Evolutionary conservation across 169 alveolate genomes (phyloP).

Genomic region (Plasmodium gonderi): DNA sequence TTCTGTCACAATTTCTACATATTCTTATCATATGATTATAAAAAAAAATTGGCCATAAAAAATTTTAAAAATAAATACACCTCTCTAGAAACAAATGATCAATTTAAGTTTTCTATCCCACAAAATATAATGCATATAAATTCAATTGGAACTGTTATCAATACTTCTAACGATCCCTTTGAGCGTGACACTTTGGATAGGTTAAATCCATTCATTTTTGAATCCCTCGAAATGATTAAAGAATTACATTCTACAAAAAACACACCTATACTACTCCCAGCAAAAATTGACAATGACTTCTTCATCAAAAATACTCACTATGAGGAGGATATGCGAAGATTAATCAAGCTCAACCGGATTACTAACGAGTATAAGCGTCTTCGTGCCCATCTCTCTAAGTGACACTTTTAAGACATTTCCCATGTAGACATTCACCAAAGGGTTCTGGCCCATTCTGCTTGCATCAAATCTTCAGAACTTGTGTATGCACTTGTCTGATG

Average conservation of each 20-base stretch:
- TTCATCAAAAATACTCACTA: constrained; percentile 36
- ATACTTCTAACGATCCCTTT: neutral
- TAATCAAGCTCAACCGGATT: neutral
- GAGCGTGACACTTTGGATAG: constrained; percentile 40
- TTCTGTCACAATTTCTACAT: constrained; percentile 58
- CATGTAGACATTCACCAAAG: no score
- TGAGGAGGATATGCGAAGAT: constrained; percentile 25
- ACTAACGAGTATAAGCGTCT: constrained; percentile 33
- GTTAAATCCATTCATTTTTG: constrained; percentile 49
- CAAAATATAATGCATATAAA: constrained; percentile 65
- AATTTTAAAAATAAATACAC: constrained; percentile 39
- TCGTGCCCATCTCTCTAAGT: neutral
- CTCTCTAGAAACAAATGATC: neutral
- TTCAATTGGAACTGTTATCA: constrained; percentile 28
- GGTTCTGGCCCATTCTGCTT: no score
- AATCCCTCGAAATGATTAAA: constrained; percentile 43
- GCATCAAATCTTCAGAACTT: no score
- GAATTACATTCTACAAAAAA: constrained; percentile 18
- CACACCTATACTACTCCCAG: neutral
- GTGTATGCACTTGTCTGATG: no score
- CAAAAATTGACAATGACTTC: constrained; percentile 40
- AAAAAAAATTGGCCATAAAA: constrained; percentile 21
- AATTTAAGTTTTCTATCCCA: constrained; percentile 3
- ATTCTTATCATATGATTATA: constrained; percentile 65
- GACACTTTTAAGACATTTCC: neutral